phyloP scores from a whole-genome alignment of 106 monocot species.

The Dioscorea alata region DNA sequence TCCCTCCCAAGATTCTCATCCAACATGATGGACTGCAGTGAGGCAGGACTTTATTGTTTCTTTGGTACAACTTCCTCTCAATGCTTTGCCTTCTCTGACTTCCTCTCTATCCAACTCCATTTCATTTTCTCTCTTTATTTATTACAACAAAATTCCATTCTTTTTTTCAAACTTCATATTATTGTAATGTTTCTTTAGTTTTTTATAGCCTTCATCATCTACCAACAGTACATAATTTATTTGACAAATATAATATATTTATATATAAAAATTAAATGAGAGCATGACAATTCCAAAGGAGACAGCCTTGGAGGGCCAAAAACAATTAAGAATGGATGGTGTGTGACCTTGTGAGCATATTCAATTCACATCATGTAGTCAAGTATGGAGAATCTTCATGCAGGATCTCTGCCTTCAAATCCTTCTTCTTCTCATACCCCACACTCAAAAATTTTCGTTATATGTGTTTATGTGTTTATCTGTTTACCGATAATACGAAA shows the following conservation, averaged over 20 bases:
- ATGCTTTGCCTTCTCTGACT: too few species aligned
- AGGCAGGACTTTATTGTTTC: conserved; percentile 17
- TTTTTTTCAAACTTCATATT: too few species aligned
- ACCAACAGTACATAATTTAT: not conserved
- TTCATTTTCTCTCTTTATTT: too few species aligned
- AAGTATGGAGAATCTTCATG: conserved; percentile 2
- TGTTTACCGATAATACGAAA: too few species aligned
- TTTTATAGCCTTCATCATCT: not conserved
- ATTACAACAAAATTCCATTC: too few species aligned
- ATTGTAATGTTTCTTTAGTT: conserved; percentile 4
- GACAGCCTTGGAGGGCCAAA: conserved; percentile 27
- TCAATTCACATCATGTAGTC: conserved; percentile 2
- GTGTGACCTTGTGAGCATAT: conserved; percentile 4
- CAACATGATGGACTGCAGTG: conserved; percentile 26
- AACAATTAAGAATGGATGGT: conserved; percentile 3
- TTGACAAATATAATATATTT: not conserved
- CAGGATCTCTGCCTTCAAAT: conserved; percentile 3
- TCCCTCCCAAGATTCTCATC: conserved; percentile 12
- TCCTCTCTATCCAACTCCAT: too few species aligned
- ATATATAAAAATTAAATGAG: not conserved
- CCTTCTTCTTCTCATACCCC: not conserved
- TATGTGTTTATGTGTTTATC: too few species aligned
- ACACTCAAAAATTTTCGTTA: too few species aligned
- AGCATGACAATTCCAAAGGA: conserved; percentile 20
- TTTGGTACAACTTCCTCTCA: too few species aligned